A percentile compares a stretch with the other conserved stretches of the same genome.
Evolutionary conservation across 1,139 yeast genomes (phyloP).

Genomic region (Pichia sp.): DNA sequence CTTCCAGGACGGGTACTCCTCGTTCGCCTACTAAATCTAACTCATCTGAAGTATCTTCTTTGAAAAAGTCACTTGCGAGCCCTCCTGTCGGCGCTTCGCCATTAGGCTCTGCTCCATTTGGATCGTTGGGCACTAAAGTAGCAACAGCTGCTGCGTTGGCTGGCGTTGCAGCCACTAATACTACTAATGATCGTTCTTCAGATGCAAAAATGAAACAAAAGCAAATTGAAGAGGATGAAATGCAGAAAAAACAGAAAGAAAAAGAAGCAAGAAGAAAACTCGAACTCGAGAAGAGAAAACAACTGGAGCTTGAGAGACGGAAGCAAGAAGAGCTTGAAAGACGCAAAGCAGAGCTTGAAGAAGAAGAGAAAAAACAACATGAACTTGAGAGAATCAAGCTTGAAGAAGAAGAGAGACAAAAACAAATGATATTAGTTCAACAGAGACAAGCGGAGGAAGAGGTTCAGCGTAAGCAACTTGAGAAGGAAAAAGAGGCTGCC

Average conservation of each 20-base stretch:
- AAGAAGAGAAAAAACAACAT: slow-evolving; percentile 4
- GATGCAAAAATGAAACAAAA: slow-evolving; percentile 3
- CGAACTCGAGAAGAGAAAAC: slow-evolving; percentile 9
- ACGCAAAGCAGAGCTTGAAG: background rate
- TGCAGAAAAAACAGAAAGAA: slow-evolving; percentile 6
- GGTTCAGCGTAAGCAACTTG: slow-evolving; percentile 1
- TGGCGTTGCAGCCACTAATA: slow-evolving; percentile 3
- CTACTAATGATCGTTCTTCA: slow-evolving; percentile 2
- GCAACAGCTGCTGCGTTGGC: slow-evolving; percentile 10
- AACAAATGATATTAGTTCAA: background rate
- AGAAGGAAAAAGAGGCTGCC: slow-evolving; percentile 1
- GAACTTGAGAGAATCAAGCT: too few relatives aligned
- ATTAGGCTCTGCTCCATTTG: slow-evolving; percentile 4
- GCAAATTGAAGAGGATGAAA: slow-evolving; percentile 5
- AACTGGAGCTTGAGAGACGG: slow-evolving; percentile 2
- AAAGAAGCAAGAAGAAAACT: slow-evolving; percentile 3
- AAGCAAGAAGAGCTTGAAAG: slow-evolving; percentile 3
- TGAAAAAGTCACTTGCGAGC: slow-evolving; percentile 4
- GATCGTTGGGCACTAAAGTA: too few relatives aligned
- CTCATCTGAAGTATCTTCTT: slow-evolving; percentile 2
- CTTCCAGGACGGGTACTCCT: slow-evolving; percentile 5
- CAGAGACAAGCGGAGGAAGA: slow-evolving; percentile 2
- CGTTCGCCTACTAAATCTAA: slow-evolving; percentile 8
- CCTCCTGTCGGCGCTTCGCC: background rate
- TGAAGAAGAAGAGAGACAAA: slow-evolving; percentile 3